phyloP scores from a whole-genome alignment of 768 basidiomycete genomes.

The Lactifluus hygrophoroides region DNA sequence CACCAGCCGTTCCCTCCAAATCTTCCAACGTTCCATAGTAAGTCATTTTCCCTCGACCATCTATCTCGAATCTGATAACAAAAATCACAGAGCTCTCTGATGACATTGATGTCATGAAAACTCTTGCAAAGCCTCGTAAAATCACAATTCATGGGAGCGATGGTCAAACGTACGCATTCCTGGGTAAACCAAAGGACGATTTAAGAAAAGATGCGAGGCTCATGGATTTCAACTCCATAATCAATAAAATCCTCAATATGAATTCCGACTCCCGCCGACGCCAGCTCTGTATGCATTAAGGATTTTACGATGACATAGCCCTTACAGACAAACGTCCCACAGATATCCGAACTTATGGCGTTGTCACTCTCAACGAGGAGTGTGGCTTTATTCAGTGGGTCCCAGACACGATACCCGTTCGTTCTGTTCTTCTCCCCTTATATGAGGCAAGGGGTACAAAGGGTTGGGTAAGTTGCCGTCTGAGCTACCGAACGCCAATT shows the following conservation, averaged over 20 bases:
- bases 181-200: slow-evolving; percentile 97
- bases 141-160: slow-evolving; percentile 78
- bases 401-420: slow-evolving; percentile 78
- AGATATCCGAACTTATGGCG: slow-evolving; percentile 97
- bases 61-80: not conserved
- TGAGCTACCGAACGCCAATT: not conserved
- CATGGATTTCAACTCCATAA: slow-evolving; percentile 97
- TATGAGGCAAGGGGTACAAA: slow-evolving; percentile 50
- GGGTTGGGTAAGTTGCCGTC: slow-evolving; percentile 38
- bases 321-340: slow-evolving; percentile 1
- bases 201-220: slow-evolving; percentile 92
- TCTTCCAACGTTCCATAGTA: slow-evolving; percentile 71
- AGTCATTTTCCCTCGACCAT: slow-evolving; percentile 12
- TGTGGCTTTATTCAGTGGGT: slow-evolving; percentile 99
- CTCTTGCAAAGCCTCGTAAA: slow-evolving; percentile 86
- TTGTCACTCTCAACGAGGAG: slow-evolving; percentile 95
- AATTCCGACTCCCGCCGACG: slow-evolving; percentile 89
- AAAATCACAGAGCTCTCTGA: slow-evolving; percentile 57
- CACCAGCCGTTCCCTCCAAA: slow-evolving; percentile 77
- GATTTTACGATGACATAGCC: not conserved
- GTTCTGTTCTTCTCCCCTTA: slow-evolving; percentile 57
- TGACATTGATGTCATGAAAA: slow-evolving; percentile 85
- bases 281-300: slow-evolving; percentile 63
- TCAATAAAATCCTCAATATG: slow-evolving; percentile 91
- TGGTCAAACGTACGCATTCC: slow-evolving; percentile 79